These are phyloP conservation scores for Talaromyces marneffei DNA, from an alignment of 2,329 filamentous ascomycete genomes.

Conservation along the genomic window DNA sequence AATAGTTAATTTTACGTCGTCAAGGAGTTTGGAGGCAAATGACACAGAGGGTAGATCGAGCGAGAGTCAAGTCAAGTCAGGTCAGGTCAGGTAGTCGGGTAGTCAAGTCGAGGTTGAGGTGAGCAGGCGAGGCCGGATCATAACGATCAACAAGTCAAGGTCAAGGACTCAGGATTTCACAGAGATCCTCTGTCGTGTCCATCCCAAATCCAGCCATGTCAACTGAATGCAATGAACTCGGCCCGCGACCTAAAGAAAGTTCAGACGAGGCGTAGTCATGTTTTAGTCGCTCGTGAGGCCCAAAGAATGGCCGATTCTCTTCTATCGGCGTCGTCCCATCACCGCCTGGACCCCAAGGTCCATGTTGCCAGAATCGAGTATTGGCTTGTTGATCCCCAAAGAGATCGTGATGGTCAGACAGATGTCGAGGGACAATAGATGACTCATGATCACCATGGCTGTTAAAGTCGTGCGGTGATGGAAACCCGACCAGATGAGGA, in stretches of 20 bases:
- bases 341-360: conserved; percentile 35
- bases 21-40: neutral
- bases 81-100: neutral
- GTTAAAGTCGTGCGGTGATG: conserved; percentile 38
- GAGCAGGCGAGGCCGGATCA: neutral
- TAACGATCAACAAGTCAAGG: neutral
- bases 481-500: conserved; percentile 35
- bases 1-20: neutral
- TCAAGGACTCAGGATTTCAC: conserved; percentile 35
- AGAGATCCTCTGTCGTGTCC: conserved; percentile 34
- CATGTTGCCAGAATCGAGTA: conserved; percentile 41
- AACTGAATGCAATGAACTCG: conserved; percentile 40
- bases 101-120: neutral
- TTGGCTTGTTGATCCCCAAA: conserved; percentile 42
- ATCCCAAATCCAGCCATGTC: conserved; percentile 42
- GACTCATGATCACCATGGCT: conserved; percentile 29
- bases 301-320: conserved; percentile 40
- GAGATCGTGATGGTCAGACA: conserved; percentile 40
- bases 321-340: conserved; percentile 40
- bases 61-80: neutral
- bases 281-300: conserved; percentile 39
- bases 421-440: conserved; percentile 20
- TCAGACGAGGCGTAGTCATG: conserved; percentile 42
- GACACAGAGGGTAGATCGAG: neutral
- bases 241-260: conserved; percentile 36